phyloP scores from a whole-genome alignment of 169 alveolate genomes.

The Cryptosporidium meleagridis region DNA sequence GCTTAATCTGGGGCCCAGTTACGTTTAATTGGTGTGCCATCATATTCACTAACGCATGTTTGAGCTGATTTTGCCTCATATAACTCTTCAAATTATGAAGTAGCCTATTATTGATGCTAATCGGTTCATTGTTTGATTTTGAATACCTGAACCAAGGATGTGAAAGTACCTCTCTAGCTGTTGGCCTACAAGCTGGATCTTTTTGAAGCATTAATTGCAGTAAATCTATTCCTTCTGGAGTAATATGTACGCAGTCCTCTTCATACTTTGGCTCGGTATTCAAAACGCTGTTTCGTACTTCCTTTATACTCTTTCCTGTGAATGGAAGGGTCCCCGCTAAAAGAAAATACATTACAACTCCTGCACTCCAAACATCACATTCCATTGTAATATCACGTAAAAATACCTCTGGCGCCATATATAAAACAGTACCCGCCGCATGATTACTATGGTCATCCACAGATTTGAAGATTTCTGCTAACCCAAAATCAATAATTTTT shows the following conservation, averaged over 20 bases:
- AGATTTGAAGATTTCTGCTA: conserved; percentile 89
- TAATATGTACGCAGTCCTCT: conserved; percentile 82
- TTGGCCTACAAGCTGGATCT: conserved; percentile 81
- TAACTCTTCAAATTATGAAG: conserved; percentile 77
- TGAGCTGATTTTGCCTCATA: conserved; percentile 79
- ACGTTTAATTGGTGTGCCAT: conserved; percentile 82
- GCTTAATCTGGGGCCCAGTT: conserved; percentile 78
- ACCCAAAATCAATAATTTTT: conserved; percentile 95
- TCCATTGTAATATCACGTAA: conserved; percentile 83
- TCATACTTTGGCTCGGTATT: conserved; percentile 76
- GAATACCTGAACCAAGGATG: conserved; percentile 84
- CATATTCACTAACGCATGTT: conserved; percentile 79
- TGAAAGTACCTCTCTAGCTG: conserved; percentile 79
- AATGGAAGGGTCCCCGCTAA: conserved; percentile 91
- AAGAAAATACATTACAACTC: conserved; percentile 89
- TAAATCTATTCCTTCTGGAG: conserved; percentile 82
- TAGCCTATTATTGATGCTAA: conserved; percentile 25
- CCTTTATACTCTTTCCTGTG: conserved; percentile 82
- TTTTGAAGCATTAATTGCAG: conserved; percentile 82
- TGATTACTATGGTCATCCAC: conserved; percentile 85
- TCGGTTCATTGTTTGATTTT: conserved; percentile 46
- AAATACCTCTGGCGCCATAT: conserved; percentile 92
- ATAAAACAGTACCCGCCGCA: conserved; percentile 92
- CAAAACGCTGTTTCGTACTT: conserved; percentile 73
- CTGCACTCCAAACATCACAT: conserved; percentile 92